These are phyloP conservation scores for Kurtzmaniella quercitrusa DNA, from an alignment of 1,139 yeast species.

Conservation along the genomic window DNA sequence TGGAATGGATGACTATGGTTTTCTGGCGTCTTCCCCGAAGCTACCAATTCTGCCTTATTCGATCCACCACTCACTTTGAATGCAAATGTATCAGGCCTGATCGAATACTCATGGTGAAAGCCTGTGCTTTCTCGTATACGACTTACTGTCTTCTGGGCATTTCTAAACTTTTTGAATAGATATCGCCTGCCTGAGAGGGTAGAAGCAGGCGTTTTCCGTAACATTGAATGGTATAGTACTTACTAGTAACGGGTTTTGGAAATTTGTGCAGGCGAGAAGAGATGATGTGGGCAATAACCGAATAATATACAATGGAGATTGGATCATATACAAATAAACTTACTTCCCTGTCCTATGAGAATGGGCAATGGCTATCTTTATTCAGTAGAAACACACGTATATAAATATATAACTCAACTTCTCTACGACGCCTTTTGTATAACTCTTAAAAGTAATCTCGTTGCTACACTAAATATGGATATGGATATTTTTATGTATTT, in stretches of 20 bases:
- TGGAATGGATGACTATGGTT: slow-evolving; percentile 28
- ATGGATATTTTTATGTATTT: too few relatives aligned
- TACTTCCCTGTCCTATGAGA: too few relatives aligned
- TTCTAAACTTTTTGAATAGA: slow-evolving; percentile 20
- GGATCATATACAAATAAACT: too few relatives aligned
- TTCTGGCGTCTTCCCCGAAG: slow-evolving; percentile 1
- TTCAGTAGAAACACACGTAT: too few relatives aligned
- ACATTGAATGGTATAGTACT: neutral
- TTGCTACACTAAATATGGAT: too few relatives aligned
- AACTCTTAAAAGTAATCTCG: too few relatives aligned
- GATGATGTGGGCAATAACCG: neutral
- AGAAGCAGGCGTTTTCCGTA: neutral
- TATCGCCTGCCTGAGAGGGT: slow-evolving; percentile 4
- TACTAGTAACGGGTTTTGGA: neutral
- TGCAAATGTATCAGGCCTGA: slow-evolving; percentile 46
- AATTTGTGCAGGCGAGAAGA: neutral
- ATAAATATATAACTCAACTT: too few relatives aligned
- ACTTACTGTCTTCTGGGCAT: slow-evolving; percentile 16
- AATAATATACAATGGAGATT: too few relatives aligned
- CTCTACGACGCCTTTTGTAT: too few relatives aligned
- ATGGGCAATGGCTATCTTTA: too few relatives aligned
- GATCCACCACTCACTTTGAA: slow-evolving; percentile 34
- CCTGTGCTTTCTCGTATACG: slow-evolving; percentile 20
- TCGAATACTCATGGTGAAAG: slow-evolving; percentile 43
- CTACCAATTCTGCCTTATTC: slow-evolving; percentile 13